phyloP scores from a whole-genome alignment of 2,329 filamentous ascomycete species.

The Plectosphaerella sp. region DNA sequence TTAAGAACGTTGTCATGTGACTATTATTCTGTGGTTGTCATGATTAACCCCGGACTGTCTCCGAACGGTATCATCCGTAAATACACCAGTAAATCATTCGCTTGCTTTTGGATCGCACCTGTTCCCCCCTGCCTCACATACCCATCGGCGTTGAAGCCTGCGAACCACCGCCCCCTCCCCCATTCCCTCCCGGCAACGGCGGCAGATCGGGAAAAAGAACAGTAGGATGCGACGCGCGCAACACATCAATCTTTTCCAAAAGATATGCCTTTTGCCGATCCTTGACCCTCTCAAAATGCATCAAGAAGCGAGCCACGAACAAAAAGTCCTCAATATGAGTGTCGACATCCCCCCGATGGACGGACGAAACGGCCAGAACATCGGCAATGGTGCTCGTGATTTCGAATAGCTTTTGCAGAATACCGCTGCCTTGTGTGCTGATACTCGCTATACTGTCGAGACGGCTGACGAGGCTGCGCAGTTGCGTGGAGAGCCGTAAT shows the following conservation, averaged over 20 bases:
- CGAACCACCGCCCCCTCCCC: not conserved
- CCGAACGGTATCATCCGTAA: no score
- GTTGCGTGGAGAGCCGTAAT: constrained; percentile 29
- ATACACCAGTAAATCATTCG: no score
- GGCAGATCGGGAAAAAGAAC: not conserved
- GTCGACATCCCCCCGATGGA: constrained; percentile 37
- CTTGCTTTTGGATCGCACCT: not conserved
- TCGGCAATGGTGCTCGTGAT: constrained; percentile 57
- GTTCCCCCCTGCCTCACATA: not conserved
- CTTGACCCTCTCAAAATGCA: constrained; percentile 43
- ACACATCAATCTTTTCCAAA: constrained; percentile 30
- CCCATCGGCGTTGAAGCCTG: not conserved
- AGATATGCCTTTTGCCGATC: constrained; percentile 36
- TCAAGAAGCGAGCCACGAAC: constrained; percentile 45
- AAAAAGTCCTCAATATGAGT: constrained; percentile 49
- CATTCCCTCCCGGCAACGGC: not conserved
- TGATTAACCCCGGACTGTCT: no score
- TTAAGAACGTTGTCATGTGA: no score
- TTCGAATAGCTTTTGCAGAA: constrained; percentile 56
- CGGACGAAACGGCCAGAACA: constrained; percentile 47
- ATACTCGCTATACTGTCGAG: constrained; percentile 36
- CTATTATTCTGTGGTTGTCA: no score
- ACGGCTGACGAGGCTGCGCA: constrained; percentile 29
- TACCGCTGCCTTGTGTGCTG: constrained; percentile 50
- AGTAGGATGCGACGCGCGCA: constrained; percentile 10